phyloP scores from a whole-genome alignment of 1,284 basidiomycete species.

The Schizophyllum amplum region DNA sequence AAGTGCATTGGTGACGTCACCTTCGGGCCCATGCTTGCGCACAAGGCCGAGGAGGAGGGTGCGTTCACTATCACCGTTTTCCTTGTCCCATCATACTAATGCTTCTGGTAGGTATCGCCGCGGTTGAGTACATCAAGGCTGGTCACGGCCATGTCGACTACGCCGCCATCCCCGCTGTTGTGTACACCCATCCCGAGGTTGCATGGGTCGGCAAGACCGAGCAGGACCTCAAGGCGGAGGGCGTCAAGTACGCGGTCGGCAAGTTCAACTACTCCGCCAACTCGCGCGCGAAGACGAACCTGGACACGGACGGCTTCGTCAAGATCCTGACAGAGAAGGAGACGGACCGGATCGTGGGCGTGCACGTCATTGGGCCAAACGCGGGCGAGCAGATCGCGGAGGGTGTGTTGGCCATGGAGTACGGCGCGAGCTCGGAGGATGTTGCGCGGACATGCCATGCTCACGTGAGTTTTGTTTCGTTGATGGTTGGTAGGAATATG shows the following conservation, averaged over 20 bases:
- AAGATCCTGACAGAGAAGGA: slow-evolving; percentile 93
- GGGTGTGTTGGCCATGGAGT: slow-evolving; percentile 86
- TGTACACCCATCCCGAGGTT: slow-evolving; percentile 98
- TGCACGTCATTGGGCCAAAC: slow-evolving; percentile 91
- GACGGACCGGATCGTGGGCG: slow-evolving; percentile 88
- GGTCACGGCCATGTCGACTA: slow-evolving; percentile 99
- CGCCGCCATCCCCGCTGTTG: slow-evolving; percentile 88
- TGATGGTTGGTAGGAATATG: slow-evolving; percentile 6
- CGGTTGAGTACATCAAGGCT: slow-evolving; percentile 84
- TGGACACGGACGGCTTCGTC: slow-evolving; percentile 82
- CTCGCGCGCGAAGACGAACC: slow-evolving; percentile 94
- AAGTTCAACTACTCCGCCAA: slow-evolving; percentile 94
- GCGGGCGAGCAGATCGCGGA: slow-evolving; percentile 96
- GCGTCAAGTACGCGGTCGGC: slow-evolving; percentile 87
- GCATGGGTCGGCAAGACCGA: slow-evolving; percentile 99
- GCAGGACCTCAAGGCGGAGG: slow-evolving; percentile 88
- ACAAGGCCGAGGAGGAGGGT: slow-evolving; percentile 99
- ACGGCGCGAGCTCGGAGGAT: slow-evolving; percentile 88
- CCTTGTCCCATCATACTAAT: no score
- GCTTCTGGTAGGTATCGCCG: no score
- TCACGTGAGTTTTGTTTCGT: slow-evolving; percentile 50
- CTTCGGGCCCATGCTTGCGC: slow-evolving; percentile 97
- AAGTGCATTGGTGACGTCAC: slow-evolving; percentile 98
- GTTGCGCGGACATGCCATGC: slow-evolving; percentile 88
- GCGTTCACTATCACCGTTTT: no score